phyloP scores from a whole-genome alignment of 805 yeast genomes.

The Wickerhamiella dianesei region DNA sequence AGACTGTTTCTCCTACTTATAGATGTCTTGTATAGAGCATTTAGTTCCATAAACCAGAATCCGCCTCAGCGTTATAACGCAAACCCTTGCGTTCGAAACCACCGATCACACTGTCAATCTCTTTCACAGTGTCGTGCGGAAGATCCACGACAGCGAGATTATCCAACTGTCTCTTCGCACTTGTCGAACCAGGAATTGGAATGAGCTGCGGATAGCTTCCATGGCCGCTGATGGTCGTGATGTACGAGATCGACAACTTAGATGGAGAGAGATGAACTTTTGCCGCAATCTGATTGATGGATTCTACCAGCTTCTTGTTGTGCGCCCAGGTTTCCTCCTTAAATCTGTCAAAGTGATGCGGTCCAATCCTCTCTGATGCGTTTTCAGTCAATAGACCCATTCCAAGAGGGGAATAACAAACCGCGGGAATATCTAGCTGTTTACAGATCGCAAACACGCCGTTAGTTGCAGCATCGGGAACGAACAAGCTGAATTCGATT shows the following conservation, averaged over 20 bases:
- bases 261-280: constrained; percentile 38
- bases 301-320: constrained; percentile 38
- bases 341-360: constrained; percentile 43
- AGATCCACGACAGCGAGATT: constrained; percentile 38
- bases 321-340: constrained; percentile 39
- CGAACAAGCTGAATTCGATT: constrained; percentile 61
- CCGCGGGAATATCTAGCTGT: constrained; percentile 46
- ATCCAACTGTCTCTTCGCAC: constrained; percentile 44
- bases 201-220: constrained; percentile 39
- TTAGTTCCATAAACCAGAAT: constrained; percentile 1
- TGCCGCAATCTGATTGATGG: constrained; percentile 38
- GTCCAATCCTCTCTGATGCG: constrained; percentile 18
- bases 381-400: constrained; percentile 64
- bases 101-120: constrained; percentile 35
- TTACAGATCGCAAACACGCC: constrained; percentile 51
- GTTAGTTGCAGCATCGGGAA: constrained; percentile 43
- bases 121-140: constrained; percentile 42
- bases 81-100: constrained; percentile 39
- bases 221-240: constrained; percentile 29
- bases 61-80: constrained; percentile 32
- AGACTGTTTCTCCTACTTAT: not conserved
- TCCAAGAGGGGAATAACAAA: constrained; percentile 76
- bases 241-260: constrained; percentile 62
- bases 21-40: not conserved
- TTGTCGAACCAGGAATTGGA: constrained; percentile 73